A percentile compares a stretch with the other conserved stretches of the same genome.
These are phyloP conservation scores for Geotrichum candidum DNA, from an alignment of 1,139 yeast species.

Conservation along the genomic window DNA sequence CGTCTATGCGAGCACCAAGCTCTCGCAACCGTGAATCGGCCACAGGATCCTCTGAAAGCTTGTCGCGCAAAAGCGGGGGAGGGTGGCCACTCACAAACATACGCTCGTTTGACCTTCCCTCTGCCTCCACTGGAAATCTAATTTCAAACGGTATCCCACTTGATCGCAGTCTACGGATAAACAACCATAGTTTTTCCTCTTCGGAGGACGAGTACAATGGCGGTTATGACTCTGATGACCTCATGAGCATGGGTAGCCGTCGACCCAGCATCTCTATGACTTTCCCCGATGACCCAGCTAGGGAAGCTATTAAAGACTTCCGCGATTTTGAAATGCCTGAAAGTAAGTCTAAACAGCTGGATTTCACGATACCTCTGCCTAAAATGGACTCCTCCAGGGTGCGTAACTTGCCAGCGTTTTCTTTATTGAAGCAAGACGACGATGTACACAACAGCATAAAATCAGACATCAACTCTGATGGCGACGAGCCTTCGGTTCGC, in stretches of 20 bases:
- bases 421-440: background rate
- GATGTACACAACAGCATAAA: background rate
- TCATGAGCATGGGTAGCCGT: slow-evolving; percentile 26
- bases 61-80: background rate
- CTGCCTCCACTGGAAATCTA: background rate
- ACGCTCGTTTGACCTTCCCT: background rate
- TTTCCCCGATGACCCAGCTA: background rate
- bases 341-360: background rate
- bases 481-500: background rate
- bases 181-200: slow-evolving; percentile 19
- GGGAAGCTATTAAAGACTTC: background rate
- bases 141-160: slow-evolving; percentile 2
- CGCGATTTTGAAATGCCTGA: background rate
- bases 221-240: slow-evolving; percentile 29
- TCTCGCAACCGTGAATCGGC: background rate
- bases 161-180: background rate
- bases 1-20: slow-evolving; percentile 4
- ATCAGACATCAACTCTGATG: background rate
- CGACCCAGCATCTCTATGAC: slow-evolving; percentile 17
- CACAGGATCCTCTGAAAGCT: background rate
- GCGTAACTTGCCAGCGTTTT: background rate
- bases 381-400: background rate
- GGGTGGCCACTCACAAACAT: background rate
- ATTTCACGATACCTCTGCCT: background rate
- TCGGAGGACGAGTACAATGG: slow-evolving; percentile 22